Percentiles rank a stretch among this genome's conserved stretches.
These are phyloP conservation scores for Rauvolfia tetraphylla DNA, from an alignment of 257 asterid species.

Conservation along the genomic window DNA sequence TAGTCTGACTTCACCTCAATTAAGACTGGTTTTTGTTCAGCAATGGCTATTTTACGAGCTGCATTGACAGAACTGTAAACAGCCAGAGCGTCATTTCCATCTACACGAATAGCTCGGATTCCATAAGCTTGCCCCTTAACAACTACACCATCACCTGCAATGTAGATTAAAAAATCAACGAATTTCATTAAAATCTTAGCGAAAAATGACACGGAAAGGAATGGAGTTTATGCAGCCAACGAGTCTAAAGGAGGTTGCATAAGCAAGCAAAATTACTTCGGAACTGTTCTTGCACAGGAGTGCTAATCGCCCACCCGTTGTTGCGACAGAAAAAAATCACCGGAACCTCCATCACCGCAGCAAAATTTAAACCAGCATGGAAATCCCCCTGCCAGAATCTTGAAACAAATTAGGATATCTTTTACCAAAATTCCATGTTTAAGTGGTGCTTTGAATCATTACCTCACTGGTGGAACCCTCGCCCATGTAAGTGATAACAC, in stretches of 20 bases:
- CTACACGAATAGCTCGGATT: too few species aligned
- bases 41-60: slow-evolving; percentile 76
- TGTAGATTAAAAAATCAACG: background rate
- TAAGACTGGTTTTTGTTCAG: slow-evolving; percentile 65
- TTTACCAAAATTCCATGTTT: background rate
- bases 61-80: slow-evolving; percentile 54
- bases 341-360: slow-evolving; percentile 82
- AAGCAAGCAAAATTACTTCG: slow-evolving; percentile 41
- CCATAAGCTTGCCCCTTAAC: slow-evolving; percentile 75
- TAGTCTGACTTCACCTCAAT: slow-evolving; percentile 56
- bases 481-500: slow-evolving; percentile 66
- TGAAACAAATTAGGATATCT: background rate
- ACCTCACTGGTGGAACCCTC: slow-evolving; percentile 96
- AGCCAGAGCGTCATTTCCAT: slow-evolving; percentile 84
- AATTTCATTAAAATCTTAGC: background rate
- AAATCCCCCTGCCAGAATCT: slow-evolving; percentile 41
- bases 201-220: background rate
- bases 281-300: slow-evolving; percentile 69
- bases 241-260: background rate
- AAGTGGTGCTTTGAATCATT: background rate
- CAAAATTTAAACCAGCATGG: too few species aligned
- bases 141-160: slow-evolving; percentile 83
- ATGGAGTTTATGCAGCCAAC: background rate
- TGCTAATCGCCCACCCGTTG: slow-evolving; percentile 98
- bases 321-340: slow-evolving; percentile 78